Conservation (phyloP, 768 basidiomycete genomes). For the Suillus cothurnatus region DNA sequence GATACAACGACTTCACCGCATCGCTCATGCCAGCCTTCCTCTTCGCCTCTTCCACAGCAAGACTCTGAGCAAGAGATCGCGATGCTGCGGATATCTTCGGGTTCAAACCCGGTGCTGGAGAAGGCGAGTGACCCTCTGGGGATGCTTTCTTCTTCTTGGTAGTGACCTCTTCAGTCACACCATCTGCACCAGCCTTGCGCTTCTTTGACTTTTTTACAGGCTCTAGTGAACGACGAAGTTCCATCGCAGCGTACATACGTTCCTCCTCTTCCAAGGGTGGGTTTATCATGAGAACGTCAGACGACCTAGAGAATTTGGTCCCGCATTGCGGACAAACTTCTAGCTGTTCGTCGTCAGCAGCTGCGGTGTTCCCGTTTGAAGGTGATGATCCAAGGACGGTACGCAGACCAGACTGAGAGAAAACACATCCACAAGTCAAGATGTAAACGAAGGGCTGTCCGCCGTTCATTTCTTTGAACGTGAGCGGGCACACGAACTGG, state of each 20-base stretch:
- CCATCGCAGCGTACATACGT: conserved; percentile 57
- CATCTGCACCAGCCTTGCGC: conserved; percentile 55
- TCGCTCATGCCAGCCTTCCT: conserved; percentile 84
- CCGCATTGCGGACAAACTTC: conserved; percentile 80
- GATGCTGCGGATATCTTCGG: conserved; percentile 58
- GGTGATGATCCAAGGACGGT: conserved; percentile 44
- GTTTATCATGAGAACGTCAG: conserved; percentile 67
- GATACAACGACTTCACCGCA: conserved; percentile 82
- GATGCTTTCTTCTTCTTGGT: conserved; percentile 46
- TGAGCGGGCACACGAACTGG: conserved; percentile 89
- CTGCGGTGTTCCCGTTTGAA: conserved; percentile 21
- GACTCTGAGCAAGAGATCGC: conserved; percentile 66
- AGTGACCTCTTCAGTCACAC: conserved; percentile 25
- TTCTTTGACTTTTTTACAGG: conserved; percentile 56
- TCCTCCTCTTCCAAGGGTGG: conserved; percentile 68
- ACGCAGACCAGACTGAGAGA: conserved; percentile 82
- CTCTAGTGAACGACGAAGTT: conserved; percentile 55
- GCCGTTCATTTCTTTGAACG: conserved; percentile 95
- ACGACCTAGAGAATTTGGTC: conserved; percentile 58
- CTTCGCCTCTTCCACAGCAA: conserved; percentile 82
- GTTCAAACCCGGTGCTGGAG: conserved; percentile 39
- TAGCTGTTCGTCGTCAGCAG: conserved; percentile 36
- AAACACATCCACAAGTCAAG: conserved; percentile 85
- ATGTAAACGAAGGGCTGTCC: conserved; percentile 86
- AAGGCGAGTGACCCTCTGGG: conserved; percentile 15